These are phyloP conservation scores for Ustilago tritici DNA, from an alignment of 1,284 basidiomycete genomes.

Conservation along the genomic window DNA sequence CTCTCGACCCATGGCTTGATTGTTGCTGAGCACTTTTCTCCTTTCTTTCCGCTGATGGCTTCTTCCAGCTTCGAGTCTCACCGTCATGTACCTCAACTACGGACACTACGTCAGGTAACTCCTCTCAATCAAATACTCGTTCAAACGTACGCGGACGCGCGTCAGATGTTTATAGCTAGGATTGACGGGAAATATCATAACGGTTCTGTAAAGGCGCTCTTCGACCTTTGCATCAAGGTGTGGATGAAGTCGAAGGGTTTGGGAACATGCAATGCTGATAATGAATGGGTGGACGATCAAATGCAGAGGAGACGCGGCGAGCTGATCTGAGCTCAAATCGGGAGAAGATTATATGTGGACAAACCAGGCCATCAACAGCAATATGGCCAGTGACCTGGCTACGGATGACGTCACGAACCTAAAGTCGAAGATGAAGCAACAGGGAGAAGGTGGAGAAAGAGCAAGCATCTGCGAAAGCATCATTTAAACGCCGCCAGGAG, in stretches of 20 bases:
- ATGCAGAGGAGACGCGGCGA: conserved; percentile 14
- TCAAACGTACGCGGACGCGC: neutral
- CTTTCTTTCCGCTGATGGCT: neutral
- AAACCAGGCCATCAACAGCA: conserved; percentile 9
- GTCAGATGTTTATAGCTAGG: neutral
- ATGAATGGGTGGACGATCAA: neutral
- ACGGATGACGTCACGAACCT: neutral
- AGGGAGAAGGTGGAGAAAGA: neutral
- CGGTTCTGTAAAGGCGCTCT: neutral
- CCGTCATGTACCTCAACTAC: conserved; percentile 36
- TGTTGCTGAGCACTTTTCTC: neutral
- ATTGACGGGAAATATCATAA: neutral
- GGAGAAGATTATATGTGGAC: neutral
- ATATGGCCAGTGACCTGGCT: conserved; percentile 1
- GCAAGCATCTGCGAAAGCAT: neutral
- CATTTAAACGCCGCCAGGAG: conserved; percentile 19
- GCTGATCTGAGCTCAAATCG: conserved; percentile 24
- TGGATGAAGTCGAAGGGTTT: neutral
- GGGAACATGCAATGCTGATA: neutral
- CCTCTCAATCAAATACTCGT: neutral
- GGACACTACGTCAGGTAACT: conserved; percentile 17
- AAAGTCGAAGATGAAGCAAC: conserved; percentile 2
- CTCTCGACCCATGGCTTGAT: neutral
- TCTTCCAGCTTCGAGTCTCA: conserved; percentile 39
- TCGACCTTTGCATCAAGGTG: neutral